phyloP scores from a whole-genome alignment of 768 basidiomycete species.

The Ramaria sp. region DNA sequence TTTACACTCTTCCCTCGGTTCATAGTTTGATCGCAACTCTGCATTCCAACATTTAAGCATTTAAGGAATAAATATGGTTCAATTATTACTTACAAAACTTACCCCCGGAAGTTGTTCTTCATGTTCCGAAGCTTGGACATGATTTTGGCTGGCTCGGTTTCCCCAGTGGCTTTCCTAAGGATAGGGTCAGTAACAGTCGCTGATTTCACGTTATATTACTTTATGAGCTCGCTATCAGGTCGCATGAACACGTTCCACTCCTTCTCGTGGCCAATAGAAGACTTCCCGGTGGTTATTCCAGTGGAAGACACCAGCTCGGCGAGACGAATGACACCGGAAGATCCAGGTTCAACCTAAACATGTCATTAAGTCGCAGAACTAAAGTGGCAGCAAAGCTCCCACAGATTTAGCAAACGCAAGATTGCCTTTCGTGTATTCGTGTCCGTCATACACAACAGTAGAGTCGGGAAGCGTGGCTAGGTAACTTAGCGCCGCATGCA shows the following conservation, averaged over 20 bases:
- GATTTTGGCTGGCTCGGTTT: slow-evolving; percentile 39
- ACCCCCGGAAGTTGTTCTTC: slow-evolving; percentile 80
- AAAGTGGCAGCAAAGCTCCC: neutral
- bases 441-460: slow-evolving; percentile 80
- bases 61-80: neutral
- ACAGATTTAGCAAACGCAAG: slow-evolving; percentile 53
- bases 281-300: slow-evolving; percentile 61
- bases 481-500: slow-evolving; percentile 65
- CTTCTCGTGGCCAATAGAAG: slow-evolving; percentile 90
- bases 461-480: slow-evolving; percentile 66
- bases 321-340: slow-evolving; percentile 49
- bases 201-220: slow-evolving; percentile 30
- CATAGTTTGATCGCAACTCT: neutral
- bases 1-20: neutral
- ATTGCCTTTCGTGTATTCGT: slow-evolving; percentile 80
- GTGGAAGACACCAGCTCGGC: slow-evolving; percentile 46
- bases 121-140: slow-evolving; percentile 69
- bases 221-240: slow-evolving; percentile 46
- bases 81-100: slow-evolving; percentile 16
- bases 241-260: slow-evolving; percentile 96
- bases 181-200: neutral
- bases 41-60: neutral
- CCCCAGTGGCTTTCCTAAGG: slow-evolving; percentile 38
- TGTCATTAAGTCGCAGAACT: neutral
- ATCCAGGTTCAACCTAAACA: slow-evolving; percentile 42